Percentiles rank a stretch among this genome's conserved stretches.
phyloP scores from a whole-genome alignment of 495 filamentous ascomycete genomes.

The Echria macrotheca region DNA sequence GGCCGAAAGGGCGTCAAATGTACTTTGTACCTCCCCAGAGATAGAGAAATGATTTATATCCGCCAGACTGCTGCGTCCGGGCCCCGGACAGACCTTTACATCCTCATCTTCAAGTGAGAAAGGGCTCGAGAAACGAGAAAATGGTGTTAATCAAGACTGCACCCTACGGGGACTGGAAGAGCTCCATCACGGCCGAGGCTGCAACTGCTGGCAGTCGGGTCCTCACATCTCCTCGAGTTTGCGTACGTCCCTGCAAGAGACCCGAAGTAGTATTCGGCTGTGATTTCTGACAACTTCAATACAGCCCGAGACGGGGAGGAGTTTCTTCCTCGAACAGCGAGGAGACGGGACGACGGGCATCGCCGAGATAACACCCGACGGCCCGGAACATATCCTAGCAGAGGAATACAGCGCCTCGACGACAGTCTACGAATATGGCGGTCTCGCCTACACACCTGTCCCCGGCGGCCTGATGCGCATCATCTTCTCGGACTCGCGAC shows the following conservation, averaged over 20 bases:
- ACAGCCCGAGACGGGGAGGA: constrained; percentile 19
- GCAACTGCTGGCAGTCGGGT: constrained; percentile 26
- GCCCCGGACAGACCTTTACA: too few relatives aligned
- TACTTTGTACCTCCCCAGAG: too few relatives aligned
- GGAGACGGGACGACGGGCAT: constrained; percentile 25
- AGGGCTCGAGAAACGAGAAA: too few relatives aligned
- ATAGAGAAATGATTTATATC: too few relatives aligned
- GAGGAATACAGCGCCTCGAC: constrained; percentile 34
- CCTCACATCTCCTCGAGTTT: constrained; percentile 23
- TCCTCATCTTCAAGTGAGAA: too few relatives aligned
- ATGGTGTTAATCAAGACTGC: constrained; percentile 16
- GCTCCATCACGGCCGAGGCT: constrained; percentile 36
- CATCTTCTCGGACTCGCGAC: constrained; percentile 36
- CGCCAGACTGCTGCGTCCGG: too few relatives aligned
- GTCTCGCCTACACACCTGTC: constrained; percentile 27
- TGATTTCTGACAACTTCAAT: background rate
- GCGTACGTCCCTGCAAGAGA: constrained; percentile 20
- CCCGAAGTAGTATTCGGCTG: too few relatives aligned
- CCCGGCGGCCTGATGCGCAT: constrained; percentile 28
- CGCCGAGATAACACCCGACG: constrained; percentile 28
- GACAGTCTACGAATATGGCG: constrained; percentile 44
- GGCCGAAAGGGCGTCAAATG: too few relatives aligned
- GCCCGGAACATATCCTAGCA: constrained; percentile 36
- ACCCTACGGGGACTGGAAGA: constrained; percentile 43
- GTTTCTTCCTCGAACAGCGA: constrained; percentile 38